Conservation (phyloP, 176 grass and related monocot species). For the Typha latifolia region DNA sequence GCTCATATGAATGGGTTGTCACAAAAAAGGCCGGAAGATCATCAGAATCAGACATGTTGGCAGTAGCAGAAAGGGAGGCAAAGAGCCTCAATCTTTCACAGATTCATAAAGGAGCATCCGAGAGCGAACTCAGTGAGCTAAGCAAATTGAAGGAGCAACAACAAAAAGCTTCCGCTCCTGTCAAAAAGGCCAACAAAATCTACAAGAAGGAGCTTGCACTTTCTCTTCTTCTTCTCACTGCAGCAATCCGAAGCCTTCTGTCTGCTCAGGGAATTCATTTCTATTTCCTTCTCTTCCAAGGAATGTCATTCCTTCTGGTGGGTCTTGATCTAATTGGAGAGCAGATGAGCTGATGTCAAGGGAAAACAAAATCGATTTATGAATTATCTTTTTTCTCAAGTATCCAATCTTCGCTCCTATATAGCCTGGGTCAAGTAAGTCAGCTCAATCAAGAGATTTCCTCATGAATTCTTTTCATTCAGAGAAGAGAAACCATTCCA, state of each 20-base stretch:
- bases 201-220: conserved; percentile 76
- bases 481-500: background rate
- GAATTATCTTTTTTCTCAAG: background rate
- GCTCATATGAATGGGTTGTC: conserved; percentile 72
- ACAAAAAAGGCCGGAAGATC: conserved; percentile 73
- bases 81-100: conserved; percentile 21
- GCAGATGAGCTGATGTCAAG: conserved; percentile 34
- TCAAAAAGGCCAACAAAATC: conserved; percentile 52
- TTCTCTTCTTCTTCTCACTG: conserved; percentile 59
- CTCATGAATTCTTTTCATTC: background rate
- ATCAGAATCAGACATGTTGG: conserved; percentile 43
- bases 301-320: conserved; percentile 59
- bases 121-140: conserved; percentile 33
- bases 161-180: conserved; percentile 6
- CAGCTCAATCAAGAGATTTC: background rate
- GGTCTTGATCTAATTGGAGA: conserved; percentile 77
- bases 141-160: conserved; percentile 21
- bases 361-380: background rate
- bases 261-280: conserved; percentile 83
- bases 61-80: conserved; percentile 22
- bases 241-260: conserved; percentile 56
- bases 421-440: background rate
- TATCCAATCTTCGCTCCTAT: background rate
- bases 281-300: conserved; percentile 80
- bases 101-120: conserved; percentile 46